Evolutionary conservation across 2,329 filamentous ascomycete genomes (phyloP).

Genomic region (Lasiodiplodia hormozganensis): DNA sequence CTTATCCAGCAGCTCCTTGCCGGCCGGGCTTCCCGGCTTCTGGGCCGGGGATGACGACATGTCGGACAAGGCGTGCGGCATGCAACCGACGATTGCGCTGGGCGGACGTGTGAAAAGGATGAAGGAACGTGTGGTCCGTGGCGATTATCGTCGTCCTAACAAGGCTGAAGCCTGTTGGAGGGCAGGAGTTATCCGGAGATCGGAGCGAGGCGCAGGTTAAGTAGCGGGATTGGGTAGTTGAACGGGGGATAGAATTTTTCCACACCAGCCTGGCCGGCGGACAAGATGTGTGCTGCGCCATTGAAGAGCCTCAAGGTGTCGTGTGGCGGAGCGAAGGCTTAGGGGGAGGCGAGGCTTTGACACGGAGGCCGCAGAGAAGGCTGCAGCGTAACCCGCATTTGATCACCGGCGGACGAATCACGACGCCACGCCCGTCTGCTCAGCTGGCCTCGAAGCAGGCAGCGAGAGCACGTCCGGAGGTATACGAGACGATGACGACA

Average conservation of each 20-base stretch:
- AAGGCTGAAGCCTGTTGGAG: neutral
- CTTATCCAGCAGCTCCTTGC: neutral
- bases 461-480: neutral
- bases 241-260: neutral
- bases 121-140: neutral
- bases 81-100: neutral
- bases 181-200: neutral
- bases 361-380: neutral
- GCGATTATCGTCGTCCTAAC: neutral
- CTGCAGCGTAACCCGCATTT: slow-evolving; percentile 1
- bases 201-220: neutral
- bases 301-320: neutral
- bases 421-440: neutral
- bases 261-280: neutral
- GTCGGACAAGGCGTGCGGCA: slow-evolving; percentile 2
- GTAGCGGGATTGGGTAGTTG: neutral
- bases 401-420: neutral
- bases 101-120: neutral
- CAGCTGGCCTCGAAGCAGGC: neutral
- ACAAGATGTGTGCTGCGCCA: neutral
- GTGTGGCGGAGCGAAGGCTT: neutral
- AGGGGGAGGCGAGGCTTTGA: neutral
- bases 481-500: neutral
- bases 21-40: too few relatives aligned
- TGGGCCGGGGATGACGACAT: neutral